Conservation (phyloP, 1,139 yeast genomes). For the Saccharomyces hybrid region DNA sequence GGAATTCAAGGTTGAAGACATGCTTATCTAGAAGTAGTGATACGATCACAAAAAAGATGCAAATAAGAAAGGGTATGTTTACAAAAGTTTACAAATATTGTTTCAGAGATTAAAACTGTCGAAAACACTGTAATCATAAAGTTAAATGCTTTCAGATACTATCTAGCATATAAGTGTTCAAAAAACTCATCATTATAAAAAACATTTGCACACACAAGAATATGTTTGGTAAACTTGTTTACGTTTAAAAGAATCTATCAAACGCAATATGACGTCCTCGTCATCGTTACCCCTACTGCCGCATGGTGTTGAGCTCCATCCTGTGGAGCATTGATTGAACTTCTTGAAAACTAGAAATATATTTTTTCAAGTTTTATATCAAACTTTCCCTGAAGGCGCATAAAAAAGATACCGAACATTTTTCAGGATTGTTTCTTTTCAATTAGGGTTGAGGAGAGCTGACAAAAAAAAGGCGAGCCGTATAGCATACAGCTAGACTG, state of each 20-base stretch:
- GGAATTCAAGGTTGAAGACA: neutral
- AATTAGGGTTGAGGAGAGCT: no score
- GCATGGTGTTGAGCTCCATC: no score
- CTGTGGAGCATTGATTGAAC: neutral
- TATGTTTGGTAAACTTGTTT: neutral
- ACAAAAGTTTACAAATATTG: neutral
- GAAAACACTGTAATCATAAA: slow-evolving; percentile 28
- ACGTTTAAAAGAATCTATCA: no score
- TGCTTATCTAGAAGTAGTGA: no score
- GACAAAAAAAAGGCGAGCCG: no score
- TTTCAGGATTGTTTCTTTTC: no score
- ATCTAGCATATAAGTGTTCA: slow-evolving; percentile 31
- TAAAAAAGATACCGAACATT: no score
- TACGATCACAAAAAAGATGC: no score
- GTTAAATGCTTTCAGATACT: slow-evolving; percentile 29
- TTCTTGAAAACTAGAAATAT: neutral
- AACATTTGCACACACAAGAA: slow-evolving; percentile 2
- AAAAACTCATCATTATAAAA: slow-evolving; percentile 23
- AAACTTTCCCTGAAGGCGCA: no score
- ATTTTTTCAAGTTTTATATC: no score
- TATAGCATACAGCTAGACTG: no score
- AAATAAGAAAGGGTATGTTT: neutral
- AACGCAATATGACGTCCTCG: neutral
- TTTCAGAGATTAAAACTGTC: slow-evolving; percentile 18
- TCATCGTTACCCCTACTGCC: neutral